Base-by-base conservation (phyloP, 306 rosid genomes). In the Trichosanthes truncata region DNA sequence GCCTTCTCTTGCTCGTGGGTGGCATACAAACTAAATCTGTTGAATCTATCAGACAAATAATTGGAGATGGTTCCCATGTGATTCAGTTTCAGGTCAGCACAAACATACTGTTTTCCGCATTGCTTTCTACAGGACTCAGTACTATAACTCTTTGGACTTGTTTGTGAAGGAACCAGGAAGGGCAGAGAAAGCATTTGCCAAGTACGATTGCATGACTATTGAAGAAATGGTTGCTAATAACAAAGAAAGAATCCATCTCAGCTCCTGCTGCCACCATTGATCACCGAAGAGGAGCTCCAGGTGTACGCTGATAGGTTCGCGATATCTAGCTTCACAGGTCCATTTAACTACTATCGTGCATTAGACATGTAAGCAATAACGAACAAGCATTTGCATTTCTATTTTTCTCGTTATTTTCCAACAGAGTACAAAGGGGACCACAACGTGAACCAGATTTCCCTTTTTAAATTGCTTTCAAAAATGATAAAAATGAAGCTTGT, bases 311-410 rank as follows among this genome's bases (percentile, higher is more conserved):
- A 93, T 63, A 88, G 87, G 56, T 91, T 87, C 56, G 91, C 86
- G 78, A 96, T 91, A 80, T 88, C 95, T 52, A 93, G 98, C 78
- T 93, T 93, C 84, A 87, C 93, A 12, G 92, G 97, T 48, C 87
- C 96, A 29, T 83, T 93, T 81, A 93, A 93, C 84, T 88, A 90
- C 77, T 93, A 85, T 78, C 91, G 93, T 12, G 90, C 96, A 49
- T 82, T 88, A 89, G 91, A 91, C 84, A 56, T 87, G 97, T 93
- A 60, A 89, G 91, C 87, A 43, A 23, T 69, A 69, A 69, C 33
- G 52, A 69, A 11, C 53, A 21, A 5, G n/a, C 35, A 41, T 20
- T 69, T 35, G 3, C 76, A 69, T 69, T 71, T 71, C 76, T 21
- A 45, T 12, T 40, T 69, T 43, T 23, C 25, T 68, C 52, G 75